A percentile compares a stretch with the other conserved stretches of the same genome.
phyloP scores from a whole-genome alignment of 2,329 filamentous ascomycete species.

The Fusarium robinianum region DNA sequence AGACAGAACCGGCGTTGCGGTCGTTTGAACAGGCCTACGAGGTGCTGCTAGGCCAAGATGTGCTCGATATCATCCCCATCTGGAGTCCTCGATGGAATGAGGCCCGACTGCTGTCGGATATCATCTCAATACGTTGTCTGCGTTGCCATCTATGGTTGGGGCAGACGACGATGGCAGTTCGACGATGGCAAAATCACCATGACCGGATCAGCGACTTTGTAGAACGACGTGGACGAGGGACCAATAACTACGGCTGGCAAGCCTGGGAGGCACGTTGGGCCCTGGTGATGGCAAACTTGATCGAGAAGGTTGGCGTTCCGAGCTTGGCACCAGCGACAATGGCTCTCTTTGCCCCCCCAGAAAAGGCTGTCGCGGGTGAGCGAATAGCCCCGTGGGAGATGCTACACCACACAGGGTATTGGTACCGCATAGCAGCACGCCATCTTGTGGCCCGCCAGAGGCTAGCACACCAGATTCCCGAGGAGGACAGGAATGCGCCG shows the following conservation, averaged over 20 bases:
- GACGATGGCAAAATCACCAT: conserved; percentile 79
- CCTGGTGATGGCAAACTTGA: conserved; percentile 63
- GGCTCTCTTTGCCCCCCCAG: conserved; percentile 57
- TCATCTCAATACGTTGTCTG: conserved; percentile 77
- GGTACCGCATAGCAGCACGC: conserved; percentile 65
- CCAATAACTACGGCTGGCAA: conserved; percentile 88
- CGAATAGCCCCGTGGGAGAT: conserved; percentile 65
- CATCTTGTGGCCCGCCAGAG: conserved; percentile 58
- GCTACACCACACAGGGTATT: conserved; percentile 69
- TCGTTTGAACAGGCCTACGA: conserved; percentile 90
- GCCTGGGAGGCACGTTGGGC: conserved; percentile 86
- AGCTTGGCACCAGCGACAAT: conserved; percentile 52
- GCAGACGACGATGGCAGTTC: conserved; percentile 77
- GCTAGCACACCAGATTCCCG: conserved; percentile 60
- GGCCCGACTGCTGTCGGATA: conserved; percentile 83
- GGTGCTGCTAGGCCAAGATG: conserved; percentile 76
- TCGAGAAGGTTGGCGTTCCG: conserved; percentile 58
- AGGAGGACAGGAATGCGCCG: conserved; percentile 59
- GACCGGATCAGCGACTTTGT: conserved; percentile 75
- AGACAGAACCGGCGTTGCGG: conserved; percentile 84
- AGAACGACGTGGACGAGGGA: conserved; percentile 82
- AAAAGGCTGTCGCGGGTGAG: conserved; percentile 62
- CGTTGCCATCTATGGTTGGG: conserved; percentile 82
- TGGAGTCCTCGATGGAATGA: conserved; percentile 94
- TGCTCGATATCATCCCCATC: conserved; percentile 85